Evolutionary conservation across 75 land plant species (phyloP), one percentile per base, ranked within the genome.

Genomic region (Picea sitchensis): DNA sequence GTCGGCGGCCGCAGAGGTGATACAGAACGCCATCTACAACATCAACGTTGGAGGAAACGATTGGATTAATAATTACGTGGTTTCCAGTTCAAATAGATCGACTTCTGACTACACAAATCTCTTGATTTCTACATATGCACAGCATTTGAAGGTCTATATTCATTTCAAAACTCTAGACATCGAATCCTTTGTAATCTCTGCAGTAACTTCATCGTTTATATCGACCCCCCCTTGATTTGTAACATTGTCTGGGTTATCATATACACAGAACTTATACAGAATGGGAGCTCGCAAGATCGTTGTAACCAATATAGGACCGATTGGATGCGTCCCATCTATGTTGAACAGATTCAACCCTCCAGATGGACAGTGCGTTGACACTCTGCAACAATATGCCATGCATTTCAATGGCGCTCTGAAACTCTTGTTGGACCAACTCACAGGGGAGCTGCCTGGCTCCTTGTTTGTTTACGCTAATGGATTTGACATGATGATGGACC

Each of bases 281-380:
- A 62, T 62, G 64, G 64, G 64, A 62, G 7, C 34, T 75, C 30
- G 13, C 30, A 73, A 20, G 60, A 26, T 21, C 58, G 78, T 79
- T 14, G 87, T 85, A 8, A 75, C 58, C 9, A 54, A 67, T 5
- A 9, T 85, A 3, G 87, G 87, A 3, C 87, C 87, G 3, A 31
- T 83, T 23, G 87, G 87, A 65, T 85, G 87, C 77, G 80, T 61
- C 44, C 87, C 87, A 26, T 77, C 34, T 18, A 74, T 84, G 80
- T 31, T 78, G 77, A 82, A 82, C 57, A 26, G 47, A 30, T n/a
- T 63, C 13, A 81, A 76, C 74, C 38, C 67, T 20, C 65, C 79
- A 6, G 61, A 82, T 61, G 85, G 85, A 3, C 17, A 54, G 57
- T 84, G 85, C 67, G 79, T 65, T 15, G 58, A 81, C 57, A 41